These are phyloP conservation scores for Aegle marmelos DNA, from an alignment of 345 rosid species.

Conservation along the genomic window DNA sequence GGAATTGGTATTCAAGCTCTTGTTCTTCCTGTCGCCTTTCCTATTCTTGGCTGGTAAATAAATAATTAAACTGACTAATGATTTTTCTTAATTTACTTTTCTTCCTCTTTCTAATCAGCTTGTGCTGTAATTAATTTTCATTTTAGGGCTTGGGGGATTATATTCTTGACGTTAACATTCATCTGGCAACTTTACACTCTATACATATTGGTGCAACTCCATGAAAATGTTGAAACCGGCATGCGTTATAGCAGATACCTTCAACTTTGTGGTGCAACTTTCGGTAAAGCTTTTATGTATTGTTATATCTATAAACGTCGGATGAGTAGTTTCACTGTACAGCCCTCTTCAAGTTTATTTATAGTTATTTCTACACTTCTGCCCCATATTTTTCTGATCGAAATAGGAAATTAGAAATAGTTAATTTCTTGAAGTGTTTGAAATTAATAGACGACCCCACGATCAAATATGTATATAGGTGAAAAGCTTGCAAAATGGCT, in stretches of 20 bases:
- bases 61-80: neutral
- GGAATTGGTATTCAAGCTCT: conserved; percentile 86
- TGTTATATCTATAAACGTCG: too few relatives aligned
- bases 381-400: too few relatives aligned
- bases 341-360: too few relatives aligned
- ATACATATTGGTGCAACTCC: conserved; percentile 73
- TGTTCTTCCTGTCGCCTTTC: conserved; percentile 85
- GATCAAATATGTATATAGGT: conserved; percentile 23
- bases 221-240: conserved; percentile 54
- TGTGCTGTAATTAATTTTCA: neutral
- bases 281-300: conserved; percentile 40
- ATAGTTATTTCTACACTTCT: too few relatives aligned
- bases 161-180: conserved; percentile 50
- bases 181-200: conserved; percentile 80
- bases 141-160: conserved; percentile 73
- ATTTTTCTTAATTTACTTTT: too few relatives aligned
- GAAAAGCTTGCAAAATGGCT: conserved; percentile 45
- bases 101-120: too few relatives aligned
- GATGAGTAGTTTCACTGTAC: too few relatives aligned
- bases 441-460: too few relatives aligned
- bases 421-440: too few relatives aligned
- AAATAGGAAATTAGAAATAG: too few relatives aligned
- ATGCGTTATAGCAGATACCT: conserved; percentile 70
- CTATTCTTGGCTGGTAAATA: conserved; percentile 72
- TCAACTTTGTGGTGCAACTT: conserved; percentile 53